Evolutionary conservation across 345 rosid species (phyloP).

Genomic region (Bruguiera parviflora): DNA sequence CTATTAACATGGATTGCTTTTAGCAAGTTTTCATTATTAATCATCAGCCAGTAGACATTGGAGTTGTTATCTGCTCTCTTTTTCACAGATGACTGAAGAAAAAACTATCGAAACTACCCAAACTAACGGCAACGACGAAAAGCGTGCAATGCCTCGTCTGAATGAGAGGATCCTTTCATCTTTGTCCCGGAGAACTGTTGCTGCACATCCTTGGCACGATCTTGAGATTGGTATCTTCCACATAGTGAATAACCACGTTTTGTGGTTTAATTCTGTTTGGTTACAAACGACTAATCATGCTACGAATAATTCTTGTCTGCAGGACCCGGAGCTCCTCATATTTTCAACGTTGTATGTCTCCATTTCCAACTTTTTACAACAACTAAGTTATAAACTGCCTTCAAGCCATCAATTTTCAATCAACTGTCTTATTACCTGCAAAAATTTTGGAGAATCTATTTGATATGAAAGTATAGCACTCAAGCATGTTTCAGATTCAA

Average conservation of each 20-base stretch:
- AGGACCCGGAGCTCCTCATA: slow-evolving; percentile 86
- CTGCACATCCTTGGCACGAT: slow-evolving; percentile 99
- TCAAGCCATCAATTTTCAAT: too few relatives aligned
- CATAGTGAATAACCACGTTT: not conserved
- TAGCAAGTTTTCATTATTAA: not conserved
- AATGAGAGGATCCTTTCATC: slow-evolving; percentile 96
- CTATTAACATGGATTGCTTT: not conserved
- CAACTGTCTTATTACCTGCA: too few relatives aligned
- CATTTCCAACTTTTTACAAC: not conserved
- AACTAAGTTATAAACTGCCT: not conserved
- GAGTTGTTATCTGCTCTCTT: not conserved
- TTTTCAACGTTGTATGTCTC: slow-evolving; percentile 43
- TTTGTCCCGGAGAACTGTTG: slow-evolving; percentile 85
- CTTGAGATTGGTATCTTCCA: slow-evolving; percentile 72
- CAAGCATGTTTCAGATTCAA: too few relatives aligned
- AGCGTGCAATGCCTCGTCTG: slow-evolving; percentile 43
- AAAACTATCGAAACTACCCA: too few relatives aligned
- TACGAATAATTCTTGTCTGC: slow-evolving; percentile 21
- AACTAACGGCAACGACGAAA: not conserved
- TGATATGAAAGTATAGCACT: too few relatives aligned
- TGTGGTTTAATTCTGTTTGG: slow-evolving; percentile 3
- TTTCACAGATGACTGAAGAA: slow-evolving; percentile 22
- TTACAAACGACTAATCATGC: slow-evolving; percentile 15
- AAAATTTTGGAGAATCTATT: too few relatives aligned
- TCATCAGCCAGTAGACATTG: not conserved